Evolutionary conservation across 495 filamentous ascomycete species (phyloP).

Genomic region (Penicillium paxilli): DNA sequence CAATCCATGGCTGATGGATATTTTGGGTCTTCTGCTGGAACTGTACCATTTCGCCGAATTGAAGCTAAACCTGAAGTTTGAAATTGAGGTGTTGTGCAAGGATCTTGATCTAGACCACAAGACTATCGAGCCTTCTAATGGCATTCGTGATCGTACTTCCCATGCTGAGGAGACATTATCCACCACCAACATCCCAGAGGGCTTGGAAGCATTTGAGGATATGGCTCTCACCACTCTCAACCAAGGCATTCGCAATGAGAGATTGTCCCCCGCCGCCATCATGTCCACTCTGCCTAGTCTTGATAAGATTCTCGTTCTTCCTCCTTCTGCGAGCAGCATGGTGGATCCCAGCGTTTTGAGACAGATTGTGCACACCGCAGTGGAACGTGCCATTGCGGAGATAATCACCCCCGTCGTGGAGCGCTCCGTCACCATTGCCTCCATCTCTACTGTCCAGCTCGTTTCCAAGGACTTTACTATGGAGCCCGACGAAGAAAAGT

Average conservation of each 20-base stretch:
- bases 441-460: constrained; percentile 90
- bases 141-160: constrained; percentile 70
- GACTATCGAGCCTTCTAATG: constrained; percentile 76
- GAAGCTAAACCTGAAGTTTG: constrained; percentile 94
- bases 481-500: constrained; percentile 82
- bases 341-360: constrained; percentile 68
- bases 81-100: constrained; percentile 96
- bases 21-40: constrained; percentile 82
- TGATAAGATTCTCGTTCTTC: constrained; percentile 68
- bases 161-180: constrained; percentile 60
- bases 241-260: constrained; percentile 64
- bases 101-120: constrained; percentile 87
- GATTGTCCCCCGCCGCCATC: constrained; percentile 71
- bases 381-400: constrained; percentile 84
- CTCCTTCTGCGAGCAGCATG: constrained; percentile 72
- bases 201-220: constrained; percentile 75
- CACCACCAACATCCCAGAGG: constrained; percentile 58
- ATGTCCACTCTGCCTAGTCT: constrained; percentile 78
- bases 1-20: constrained; percentile 97
- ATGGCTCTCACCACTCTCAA: constrained; percentile 71
- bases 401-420: constrained; percentile 98
- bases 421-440: constrained; percentile 93
- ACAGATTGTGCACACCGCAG: constrained; percentile 78
- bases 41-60: constrained; percentile 90
- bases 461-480: constrained; percentile 95